phyloP scores from a whole-genome alignment of 148 eudicot species.

The Rhododendron henanense region DNA sequence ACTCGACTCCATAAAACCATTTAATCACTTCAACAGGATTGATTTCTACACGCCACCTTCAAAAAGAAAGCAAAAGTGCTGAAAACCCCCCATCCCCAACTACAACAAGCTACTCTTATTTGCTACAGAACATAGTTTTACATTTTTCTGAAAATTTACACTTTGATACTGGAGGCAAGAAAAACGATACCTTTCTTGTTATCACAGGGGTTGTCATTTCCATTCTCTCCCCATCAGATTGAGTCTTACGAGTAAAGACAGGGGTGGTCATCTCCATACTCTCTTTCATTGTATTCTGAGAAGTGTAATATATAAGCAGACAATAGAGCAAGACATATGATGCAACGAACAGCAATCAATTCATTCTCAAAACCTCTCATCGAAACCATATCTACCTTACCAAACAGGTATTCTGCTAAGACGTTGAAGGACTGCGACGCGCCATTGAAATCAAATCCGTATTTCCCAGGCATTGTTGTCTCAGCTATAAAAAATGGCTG shows the following conservation, averaged over 20 bases:
- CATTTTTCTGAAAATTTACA: neutral
- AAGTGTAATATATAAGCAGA: slow-evolving; percentile 7
- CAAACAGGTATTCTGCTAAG: slow-evolving; percentile 89
- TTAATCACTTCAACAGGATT: neutral
- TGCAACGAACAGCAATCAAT: neutral
- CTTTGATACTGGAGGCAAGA: neutral
- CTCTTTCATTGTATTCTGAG: slow-evolving; percentile 61
- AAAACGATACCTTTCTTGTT: slow-evolving; percentile 50
- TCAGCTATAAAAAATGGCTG: slow-evolving; percentile 88
- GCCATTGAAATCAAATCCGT: slow-evolving; percentile 81
- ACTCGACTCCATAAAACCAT: neutral
- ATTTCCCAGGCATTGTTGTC: slow-evolving; percentile 84
- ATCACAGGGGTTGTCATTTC: slow-evolving; percentile 96
- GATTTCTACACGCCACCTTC: neutral
- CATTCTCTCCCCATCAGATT: slow-evolving; percentile 73
- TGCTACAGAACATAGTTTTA: neutral
- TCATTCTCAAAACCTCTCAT: slow-evolving; percentile 1
- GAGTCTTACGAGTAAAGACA: slow-evolving; percentile 61
- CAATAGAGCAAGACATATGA: neutral
- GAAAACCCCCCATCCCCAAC: neutral
- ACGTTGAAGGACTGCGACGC: slow-evolving; percentile 88
- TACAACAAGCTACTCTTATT: neutral
- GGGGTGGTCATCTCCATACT: slow-evolving; percentile 99
- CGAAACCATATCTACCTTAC: slow-evolving; percentile 64
- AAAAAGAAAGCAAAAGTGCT: neutral